Percentiles rank a stretch among this genome's conserved stretches.
phyloP scores from a whole-genome alignment of 2,329 filamentous ascomycete species.

The Cyphellophora attinorum region DNA sequence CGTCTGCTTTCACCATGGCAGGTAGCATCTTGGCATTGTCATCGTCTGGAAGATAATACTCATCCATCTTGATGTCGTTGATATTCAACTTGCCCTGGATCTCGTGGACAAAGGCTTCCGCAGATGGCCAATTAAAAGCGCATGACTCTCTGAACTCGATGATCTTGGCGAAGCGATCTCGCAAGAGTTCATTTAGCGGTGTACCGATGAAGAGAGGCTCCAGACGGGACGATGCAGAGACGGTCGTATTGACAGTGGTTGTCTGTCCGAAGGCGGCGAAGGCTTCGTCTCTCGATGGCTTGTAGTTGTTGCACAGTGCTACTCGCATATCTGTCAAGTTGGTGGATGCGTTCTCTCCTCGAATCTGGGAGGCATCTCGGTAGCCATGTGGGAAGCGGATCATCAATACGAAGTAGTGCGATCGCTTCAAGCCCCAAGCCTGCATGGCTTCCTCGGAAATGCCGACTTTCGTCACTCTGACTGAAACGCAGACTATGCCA shows the following conservation, averaged over 20 bases:
- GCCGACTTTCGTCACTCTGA: slow-evolving; percentile 58
- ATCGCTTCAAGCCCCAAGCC: slow-evolving; percentile 61
- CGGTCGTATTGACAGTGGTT: not conserved
- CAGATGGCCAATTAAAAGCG: slow-evolving; percentile 56
- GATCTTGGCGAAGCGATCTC: slow-evolving; percentile 53
- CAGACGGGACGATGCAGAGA: slow-evolving; percentile 23
- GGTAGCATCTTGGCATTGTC: slow-evolving; percentile 25
- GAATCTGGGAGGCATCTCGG: slow-evolving; percentile 43
- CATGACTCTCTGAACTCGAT: slow-evolving; percentile 48
- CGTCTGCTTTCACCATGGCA: slow-evolving; percentile 39
- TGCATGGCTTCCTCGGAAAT: slow-evolving; percentile 65
- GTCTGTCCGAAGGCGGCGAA: slow-evolving; percentile 39
- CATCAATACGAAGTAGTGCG: slow-evolving; percentile 65
- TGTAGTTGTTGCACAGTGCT: slow-evolving; percentile 62
- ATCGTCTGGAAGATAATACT: slow-evolving; percentile 6
- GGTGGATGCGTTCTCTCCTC: slow-evolving; percentile 26
- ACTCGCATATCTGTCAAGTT: slow-evolving; percentile 50
- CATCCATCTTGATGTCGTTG: not conserved
- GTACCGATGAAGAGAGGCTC: slow-evolving; percentile 60
- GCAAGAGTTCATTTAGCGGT: slow-evolving; percentile 60
- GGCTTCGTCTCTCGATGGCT: slow-evolving; percentile 52
- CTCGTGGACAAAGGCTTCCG: slow-evolving; percentile 49
- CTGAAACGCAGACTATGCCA: slow-evolving; percentile 56
- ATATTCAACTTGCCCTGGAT: slow-evolving; percentile 26
- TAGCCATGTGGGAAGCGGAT: slow-evolving; percentile 58